These are phyloP conservation scores for Nigrospora osmanthi DNA, from an alignment of 2,329 filamentous ascomycete genomes.

Conservation along the genomic window DNA sequence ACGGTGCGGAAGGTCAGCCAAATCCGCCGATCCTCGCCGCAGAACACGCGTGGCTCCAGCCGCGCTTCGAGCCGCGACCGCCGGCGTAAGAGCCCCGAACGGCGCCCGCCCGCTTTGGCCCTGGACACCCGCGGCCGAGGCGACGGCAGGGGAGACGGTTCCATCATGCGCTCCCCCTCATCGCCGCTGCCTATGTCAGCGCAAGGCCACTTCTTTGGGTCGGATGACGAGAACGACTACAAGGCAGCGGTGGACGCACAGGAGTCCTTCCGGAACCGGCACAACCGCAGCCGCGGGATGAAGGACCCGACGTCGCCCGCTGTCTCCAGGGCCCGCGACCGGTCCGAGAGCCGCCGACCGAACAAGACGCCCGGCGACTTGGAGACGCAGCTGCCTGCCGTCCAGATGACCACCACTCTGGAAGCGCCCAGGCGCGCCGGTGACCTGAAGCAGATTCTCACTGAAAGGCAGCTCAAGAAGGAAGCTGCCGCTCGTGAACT, in stretches of 20 bases:
- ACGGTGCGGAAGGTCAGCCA: slow-evolving; percentile 36
- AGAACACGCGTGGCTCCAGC: slow-evolving; percentile 26
- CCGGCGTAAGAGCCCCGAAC: slow-evolving; percentile 39
- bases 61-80: slow-evolving; percentile 41
- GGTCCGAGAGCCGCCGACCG: slow-evolving; percentile 27
- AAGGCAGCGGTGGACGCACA: slow-evolving; percentile 43
- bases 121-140: slow-evolving; percentile 56
- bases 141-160: slow-evolving; percentile 48
- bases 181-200: slow-evolving; percentile 72
- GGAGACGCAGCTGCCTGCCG: slow-evolving; percentile 20
- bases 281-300: slow-evolving; percentile 41
- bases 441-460: slow-evolving; percentile 47
- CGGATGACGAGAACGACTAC: slow-evolving; percentile 60
- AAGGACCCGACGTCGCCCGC: slow-evolving; percentile 22
- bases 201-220: slow-evolving; percentile 43
- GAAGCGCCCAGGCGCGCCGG: slow-evolving; percentile 28
- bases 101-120: slow-evolving; percentile 23
- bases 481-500: slow-evolving; percentile 76
- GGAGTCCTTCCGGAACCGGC: slow-evolving; percentile 47
- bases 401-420: too few relatives aligned
- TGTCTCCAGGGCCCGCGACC: slow-evolving; percentile 22
- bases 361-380: slow-evolving; percentile 20
- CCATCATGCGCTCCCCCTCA: slow-evolving; percentile 63
- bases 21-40: slow-evolving; percentile 19
- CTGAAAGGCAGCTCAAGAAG: slow-evolving; percentile 59